phyloP scores from a whole-genome alignment of 164 flowering plant genomes.

The Cinnamomum micranthum region DNA sequence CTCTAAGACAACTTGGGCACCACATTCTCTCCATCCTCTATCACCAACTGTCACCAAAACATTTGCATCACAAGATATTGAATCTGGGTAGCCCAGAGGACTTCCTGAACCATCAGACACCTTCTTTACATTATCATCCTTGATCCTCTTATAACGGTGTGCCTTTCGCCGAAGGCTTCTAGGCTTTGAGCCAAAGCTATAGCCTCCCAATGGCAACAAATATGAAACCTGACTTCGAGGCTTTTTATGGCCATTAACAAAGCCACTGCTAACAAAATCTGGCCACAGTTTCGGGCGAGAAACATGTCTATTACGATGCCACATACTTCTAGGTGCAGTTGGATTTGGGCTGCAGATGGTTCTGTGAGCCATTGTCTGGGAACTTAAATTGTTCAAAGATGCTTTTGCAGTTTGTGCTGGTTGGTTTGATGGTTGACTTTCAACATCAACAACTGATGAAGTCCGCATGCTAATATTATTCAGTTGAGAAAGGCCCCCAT shows the following conservation, averaged over 20 bases:
- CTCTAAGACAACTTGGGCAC: constrained; percentile 68
- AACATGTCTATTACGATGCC: constrained; percentile 42
- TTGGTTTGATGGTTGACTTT: constrained; percentile 25
- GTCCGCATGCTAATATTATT: constrained; percentile 44
- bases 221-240: constrained; percentile 79
- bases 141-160: constrained; percentile 50
- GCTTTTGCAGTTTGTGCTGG: constrained; percentile 23
- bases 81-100: constrained; percentile 43
- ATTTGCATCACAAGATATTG: constrained; percentile 69
- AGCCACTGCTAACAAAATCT: constrained; percentile 33
- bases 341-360: constrained; percentile 47
- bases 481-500: constrained; percentile 18
- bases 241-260: constrained; percentile 66
- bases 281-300: constrained; percentile 47
- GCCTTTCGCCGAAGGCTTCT: constrained; percentile 43
- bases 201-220: constrained; percentile 54
- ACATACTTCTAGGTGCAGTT: constrained; percentile 62
- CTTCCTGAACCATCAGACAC: constrained; percentile 38
- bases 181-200: constrained; percentile 48
- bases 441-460: constrained; percentile 32
- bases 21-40: constrained; percentile 88
- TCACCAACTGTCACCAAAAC: constrained; percentile 63
- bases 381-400: constrained; percentile 27
- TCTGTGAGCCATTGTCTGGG: constrained; percentile 40
- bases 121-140: constrained; percentile 55